These are phyloP conservation scores for Penicillium pancosmium DNA, from an alignment of 495 filamentous ascomycete species.

Conservation along the genomic window DNA sequence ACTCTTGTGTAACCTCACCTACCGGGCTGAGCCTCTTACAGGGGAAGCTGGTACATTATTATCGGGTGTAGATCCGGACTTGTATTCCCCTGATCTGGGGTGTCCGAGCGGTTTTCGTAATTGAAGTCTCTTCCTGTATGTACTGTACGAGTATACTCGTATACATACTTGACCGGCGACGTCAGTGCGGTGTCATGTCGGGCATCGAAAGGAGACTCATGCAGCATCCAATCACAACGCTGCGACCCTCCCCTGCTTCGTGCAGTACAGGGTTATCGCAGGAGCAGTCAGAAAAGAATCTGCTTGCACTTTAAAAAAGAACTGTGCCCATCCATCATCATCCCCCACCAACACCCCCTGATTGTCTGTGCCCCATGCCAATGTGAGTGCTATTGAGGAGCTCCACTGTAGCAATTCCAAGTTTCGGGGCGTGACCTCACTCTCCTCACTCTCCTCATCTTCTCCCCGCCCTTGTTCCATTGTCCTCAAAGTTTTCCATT, in stretches of 20 bases:
- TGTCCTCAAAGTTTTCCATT: slow-evolving; percentile 11
- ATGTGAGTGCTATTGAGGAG: slow-evolving; percentile 31
- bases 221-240: slow-evolving; percentile 3
- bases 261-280: neutral
- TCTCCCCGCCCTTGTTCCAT: slow-evolving; percentile 6
- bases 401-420: slow-evolving; percentile 23
- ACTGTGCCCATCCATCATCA: too few species aligned
- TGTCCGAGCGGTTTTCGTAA: neutral
- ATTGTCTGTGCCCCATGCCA: slow-evolving; percentile 1
- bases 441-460: neutral
- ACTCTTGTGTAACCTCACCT: neutral
- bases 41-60: neutral
- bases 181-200: slow-evolving; percentile 23
- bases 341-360: too few species aligned
- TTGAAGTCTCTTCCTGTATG: too few species aligned
- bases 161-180: slow-evolving; percentile 8
- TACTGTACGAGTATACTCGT: neutral
- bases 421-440: slow-evolving; percentile 21
- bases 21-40: neutral
- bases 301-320: too few species aligned
- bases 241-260: neutral
- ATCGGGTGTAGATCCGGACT: neutral
- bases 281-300: neutral
- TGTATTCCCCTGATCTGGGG: neutral
- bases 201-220: neutral